Conservation (phyloP, 129 eudicot species). For the Ambrosia artemisiifolia region DNA sequence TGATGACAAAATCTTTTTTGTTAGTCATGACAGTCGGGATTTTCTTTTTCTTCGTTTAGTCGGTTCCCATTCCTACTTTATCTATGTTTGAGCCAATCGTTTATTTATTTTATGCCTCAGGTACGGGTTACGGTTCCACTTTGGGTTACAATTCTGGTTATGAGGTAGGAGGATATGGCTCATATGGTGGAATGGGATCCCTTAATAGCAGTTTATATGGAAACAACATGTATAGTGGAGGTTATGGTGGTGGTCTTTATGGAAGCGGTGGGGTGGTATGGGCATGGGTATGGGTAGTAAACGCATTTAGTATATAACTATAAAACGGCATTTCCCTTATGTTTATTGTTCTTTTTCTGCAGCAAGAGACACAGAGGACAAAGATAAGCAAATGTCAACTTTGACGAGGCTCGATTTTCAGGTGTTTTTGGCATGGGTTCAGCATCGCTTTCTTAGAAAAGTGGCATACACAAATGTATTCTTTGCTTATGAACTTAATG, state of each 20-base stretch:
- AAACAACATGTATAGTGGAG: slow-evolving; percentile 70
- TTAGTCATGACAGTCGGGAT: not conserved
- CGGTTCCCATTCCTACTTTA: not conserved
- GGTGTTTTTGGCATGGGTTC: no score
- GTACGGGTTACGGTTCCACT: slow-evolving; percentile 58
- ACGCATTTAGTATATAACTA: no score
- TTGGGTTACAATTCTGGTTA: slow-evolving; percentile 62
- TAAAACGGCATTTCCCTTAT: no score
- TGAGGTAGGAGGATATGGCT: slow-evolving; percentile 53
- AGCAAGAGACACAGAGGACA: no score
- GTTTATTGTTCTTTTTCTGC: no score
- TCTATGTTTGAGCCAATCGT: slow-evolving; percentile 4
- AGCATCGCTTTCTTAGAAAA: no score
- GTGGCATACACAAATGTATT: no score
- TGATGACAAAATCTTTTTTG: not conserved
- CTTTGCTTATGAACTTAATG: no score
- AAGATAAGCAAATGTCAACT: no score
- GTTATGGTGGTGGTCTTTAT: slow-evolving; percentile 70
- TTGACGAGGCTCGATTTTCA: no score
- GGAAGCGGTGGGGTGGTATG: slow-evolving; percentile 78
- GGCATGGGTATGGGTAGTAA: no score
- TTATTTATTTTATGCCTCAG: slow-evolving; percentile 9
- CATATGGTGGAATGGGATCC: slow-evolving; percentile 70
- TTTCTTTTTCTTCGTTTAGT: not conserved
- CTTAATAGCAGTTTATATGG: slow-evolving; percentile 78